Conservation (phyloP, 192 early-diverging fungal species). For the Coemansia sp. region DNA sequence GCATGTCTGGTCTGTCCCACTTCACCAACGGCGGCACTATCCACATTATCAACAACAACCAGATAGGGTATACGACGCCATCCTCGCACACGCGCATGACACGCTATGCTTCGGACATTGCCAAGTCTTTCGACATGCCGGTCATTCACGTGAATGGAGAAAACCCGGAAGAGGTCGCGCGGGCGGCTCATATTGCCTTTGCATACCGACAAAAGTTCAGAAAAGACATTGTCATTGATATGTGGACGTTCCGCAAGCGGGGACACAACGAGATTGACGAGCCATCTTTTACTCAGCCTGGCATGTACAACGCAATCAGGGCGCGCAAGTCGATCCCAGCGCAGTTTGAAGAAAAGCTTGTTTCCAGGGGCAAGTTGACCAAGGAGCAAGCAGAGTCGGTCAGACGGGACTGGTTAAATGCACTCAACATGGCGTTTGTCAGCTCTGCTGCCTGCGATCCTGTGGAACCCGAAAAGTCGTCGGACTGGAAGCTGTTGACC, state of each 20-base stretch:
- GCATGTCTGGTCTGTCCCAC: slow-evolving; percentile 89
- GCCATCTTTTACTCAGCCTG: slow-evolving; percentile 92
- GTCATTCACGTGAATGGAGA: slow-evolving; percentile 96
- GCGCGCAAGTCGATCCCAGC: slow-evolving; percentile 75
- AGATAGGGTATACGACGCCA: slow-evolving; percentile 95
- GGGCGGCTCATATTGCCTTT: slow-evolving; percentile 76
- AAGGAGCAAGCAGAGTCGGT: slow-evolving; percentile 19
- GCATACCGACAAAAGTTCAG: slow-evolving; percentile 93
- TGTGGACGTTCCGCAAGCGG: slow-evolving; percentile 92
- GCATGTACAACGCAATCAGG: slow-evolving; percentile 91
- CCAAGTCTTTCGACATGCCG: slow-evolving; percentile 92
- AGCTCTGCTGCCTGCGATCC: slow-evolving; percentile 33
- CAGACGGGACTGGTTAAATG: slow-evolving; percentile 22
- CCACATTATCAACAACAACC: slow-evolving; percentile 96
- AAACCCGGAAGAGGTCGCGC: slow-evolving; percentile 83
- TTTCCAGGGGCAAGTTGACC: slow-evolving; percentile 24
- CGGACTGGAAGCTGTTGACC: slow-evolving; percentile 24
- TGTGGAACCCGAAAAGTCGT: slow-evolving; percentile 11
- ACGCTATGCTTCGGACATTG: slow-evolving; percentile 89
- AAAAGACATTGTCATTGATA: slow-evolving; percentile 91
- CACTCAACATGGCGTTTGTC: slow-evolving; percentile 34
- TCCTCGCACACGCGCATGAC: slow-evolving; percentile 89
- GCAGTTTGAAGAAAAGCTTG: slow-evolving; percentile 70
- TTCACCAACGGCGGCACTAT: slow-evolving; percentile 91
- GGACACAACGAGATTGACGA: slow-evolving; percentile 98